These are phyloP conservation scores for Cyberlindnera americana DNA, from an alignment of 805 yeast species.

Conservation along the genomic window DNA sequence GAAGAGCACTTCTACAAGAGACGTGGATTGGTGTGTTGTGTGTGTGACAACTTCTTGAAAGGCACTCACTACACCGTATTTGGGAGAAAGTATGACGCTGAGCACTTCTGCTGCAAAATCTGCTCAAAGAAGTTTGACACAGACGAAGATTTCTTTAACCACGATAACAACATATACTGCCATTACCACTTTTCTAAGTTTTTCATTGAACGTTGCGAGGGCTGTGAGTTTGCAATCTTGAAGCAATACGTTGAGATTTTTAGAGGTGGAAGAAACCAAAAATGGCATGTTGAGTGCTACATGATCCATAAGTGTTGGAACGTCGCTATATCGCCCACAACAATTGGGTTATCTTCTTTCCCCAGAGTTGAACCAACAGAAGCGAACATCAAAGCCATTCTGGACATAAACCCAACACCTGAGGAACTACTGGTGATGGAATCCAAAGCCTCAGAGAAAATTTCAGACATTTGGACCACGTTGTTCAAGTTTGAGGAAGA, in stretches of 20 bases:
- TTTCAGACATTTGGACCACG: slow-evolving; percentile 75
- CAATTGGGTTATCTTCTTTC: slow-evolving; percentile 43
- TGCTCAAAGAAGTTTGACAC: slow-evolving; percentile 85
- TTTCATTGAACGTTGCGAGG: slow-evolving; percentile 87
- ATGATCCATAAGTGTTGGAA: slow-evolving; percentile 98
- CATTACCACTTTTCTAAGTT: slow-evolving; percentile 87
- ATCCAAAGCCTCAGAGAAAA: slow-evolving; percentile 55
- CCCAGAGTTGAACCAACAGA: slow-evolving; percentile 28
- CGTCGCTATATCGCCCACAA: slow-evolving; percentile 64
- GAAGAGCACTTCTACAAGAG: slow-evolving; percentile 90
- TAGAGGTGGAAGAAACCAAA: slow-evolving; percentile 87
- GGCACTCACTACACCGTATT: slow-evolving; percentile 94
- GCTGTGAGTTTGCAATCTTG: slow-evolving; percentile 86
- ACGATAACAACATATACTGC: slow-evolving; percentile 77
- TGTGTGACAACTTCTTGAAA: slow-evolving; percentile 79
- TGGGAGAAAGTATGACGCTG: slow-evolving; percentile 88
- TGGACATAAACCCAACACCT: slow-evolving; percentile 38
- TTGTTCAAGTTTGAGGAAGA: slow-evolving; percentile 87
- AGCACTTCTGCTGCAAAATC: slow-evolving; percentile 88
- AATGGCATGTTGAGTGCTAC: slow-evolving; percentile 99
- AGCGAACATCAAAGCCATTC: slow-evolving; percentile 21
- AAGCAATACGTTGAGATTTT: slow-evolving; percentile 92
- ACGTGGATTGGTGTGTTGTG: slow-evolving; percentile 78
- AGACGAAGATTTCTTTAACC: slow-evolving; percentile 90
- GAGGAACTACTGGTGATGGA: slow-evolving; percentile 55